A percentile compares a stretch with the other conserved stretches of the same genome.
Evolutionary conservation across 352 stramenopile species (phyloP).

Genomic region (Globisporangium lucens): DNA sequence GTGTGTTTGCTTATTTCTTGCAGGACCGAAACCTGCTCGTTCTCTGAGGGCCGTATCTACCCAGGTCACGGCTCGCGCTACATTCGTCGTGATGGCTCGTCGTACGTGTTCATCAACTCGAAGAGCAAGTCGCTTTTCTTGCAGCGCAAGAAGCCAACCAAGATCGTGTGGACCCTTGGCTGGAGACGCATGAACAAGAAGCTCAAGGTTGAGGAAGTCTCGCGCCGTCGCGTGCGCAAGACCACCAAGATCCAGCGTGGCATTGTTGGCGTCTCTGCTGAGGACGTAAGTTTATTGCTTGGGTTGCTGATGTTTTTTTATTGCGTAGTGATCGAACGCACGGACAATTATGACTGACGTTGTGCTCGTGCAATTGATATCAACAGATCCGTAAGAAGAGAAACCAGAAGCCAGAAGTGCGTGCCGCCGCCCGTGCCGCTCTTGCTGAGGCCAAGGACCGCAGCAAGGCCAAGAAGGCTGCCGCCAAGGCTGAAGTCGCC

Average conservation of each 20-base stretch:
- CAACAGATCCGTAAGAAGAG: conserved; percentile 96
- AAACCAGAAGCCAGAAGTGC: conserved; percentile 94
- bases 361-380: neutral
- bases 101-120: conserved; percentile 93
- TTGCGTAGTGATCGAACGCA: neutral
- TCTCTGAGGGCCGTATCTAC: conserved; percentile 94
- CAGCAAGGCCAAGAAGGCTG: conserved; percentile 85
- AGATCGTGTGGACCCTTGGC: conserved; percentile 98
- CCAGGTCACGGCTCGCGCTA: conserved; percentile 98
- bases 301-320: no score
- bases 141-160: conserved; percentile 99
- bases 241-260: conserved; percentile 96
- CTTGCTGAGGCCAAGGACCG: conserved; percentile 87
- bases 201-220: conserved; percentile 91
- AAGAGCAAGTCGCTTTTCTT: conserved; percentile 98
- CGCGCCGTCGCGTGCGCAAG: conserved; percentile 87
- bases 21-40: conserved; percentile 90
- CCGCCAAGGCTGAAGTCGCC: conserved; percentile 50
- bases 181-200: conserved; percentile 99
- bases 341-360: neutral
- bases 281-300: conserved; percentile 74
- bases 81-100: conserved; percentile 96
- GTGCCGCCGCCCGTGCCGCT: conserved; percentile 88
- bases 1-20: conserved; percentile 5
- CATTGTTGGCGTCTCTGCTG: conserved; percentile 95